phyloP scores from a whole-genome alignment of 257 asterid species.

The Petunia secreta region DNA sequence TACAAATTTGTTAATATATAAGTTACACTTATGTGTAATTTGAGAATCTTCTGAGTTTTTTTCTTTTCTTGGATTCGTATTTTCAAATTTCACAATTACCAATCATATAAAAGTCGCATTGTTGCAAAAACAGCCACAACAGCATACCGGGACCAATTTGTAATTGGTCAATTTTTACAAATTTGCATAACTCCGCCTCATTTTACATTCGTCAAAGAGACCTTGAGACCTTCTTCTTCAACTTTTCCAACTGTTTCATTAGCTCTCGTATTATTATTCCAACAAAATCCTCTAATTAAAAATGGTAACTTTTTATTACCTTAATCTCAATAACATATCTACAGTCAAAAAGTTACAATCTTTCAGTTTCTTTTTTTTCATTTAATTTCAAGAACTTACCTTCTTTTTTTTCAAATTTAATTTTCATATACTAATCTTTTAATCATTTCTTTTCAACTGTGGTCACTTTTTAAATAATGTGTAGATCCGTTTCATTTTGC shows the following conservation, averaged over 20 bases:
- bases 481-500: conserved; percentile 95
- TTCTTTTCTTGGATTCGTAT: background rate
- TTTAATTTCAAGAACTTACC: background rate
- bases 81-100: too few relatives aligned
- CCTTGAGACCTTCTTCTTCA: too few relatives aligned
- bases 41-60: background rate
- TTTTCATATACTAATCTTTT: background rate
- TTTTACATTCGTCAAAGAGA: background rate
- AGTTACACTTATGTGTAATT: background rate
- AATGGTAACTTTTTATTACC: conserved; percentile 9
- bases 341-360: background rate
- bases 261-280: background rate
- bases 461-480: conserved; percentile 19
- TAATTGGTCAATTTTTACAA: too few relatives aligned
- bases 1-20: background rate
- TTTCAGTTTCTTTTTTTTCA: background rate
- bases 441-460: background rate
- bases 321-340: background rate
- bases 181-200: too few relatives aligned
- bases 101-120: too few relatives aligned
- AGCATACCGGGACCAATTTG: too few relatives aligned
- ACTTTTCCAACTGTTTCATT: background rate
- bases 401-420: background rate
- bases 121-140: too few relatives aligned
- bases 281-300: background rate